Conservation (phyloP, 495 filamentous ascomycete genomes). For the Tuber microsphaerosporum region DNA sequence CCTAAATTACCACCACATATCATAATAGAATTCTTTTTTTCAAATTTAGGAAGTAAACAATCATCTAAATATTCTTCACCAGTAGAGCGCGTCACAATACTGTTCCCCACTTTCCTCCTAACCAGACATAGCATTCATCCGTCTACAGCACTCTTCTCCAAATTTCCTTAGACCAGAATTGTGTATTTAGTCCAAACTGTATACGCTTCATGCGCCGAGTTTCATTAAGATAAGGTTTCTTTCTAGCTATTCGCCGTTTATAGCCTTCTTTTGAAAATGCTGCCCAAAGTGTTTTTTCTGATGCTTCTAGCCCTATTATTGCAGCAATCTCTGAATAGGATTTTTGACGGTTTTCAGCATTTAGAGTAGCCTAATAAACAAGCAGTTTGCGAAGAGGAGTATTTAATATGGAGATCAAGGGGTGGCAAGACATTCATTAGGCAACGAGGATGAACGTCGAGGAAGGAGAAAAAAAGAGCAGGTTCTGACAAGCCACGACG, state of each 20-base stretch:
- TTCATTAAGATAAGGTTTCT: neutral
- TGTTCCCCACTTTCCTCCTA: neutral
- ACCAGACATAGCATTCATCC: slow-evolving; percentile 13
- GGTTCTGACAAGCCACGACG: no score
- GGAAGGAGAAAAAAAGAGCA: no score
- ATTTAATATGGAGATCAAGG: no score
- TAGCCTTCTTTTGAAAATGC: no score
- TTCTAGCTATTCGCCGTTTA: neutral
- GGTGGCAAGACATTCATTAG: no score
- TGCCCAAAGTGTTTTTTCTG: no score
- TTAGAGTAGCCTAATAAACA: no score
- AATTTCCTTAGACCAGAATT: neutral
- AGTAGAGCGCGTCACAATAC: slow-evolving; percentile 5
- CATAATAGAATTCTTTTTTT: neutral
- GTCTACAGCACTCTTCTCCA: slow-evolving; percentile 13
- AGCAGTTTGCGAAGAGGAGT: no score
- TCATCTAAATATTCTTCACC: slow-evolving; percentile 12
- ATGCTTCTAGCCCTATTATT: no score
- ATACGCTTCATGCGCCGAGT: neutral
- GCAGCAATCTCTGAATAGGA: no score
- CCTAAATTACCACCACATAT: slow-evolving; percentile 13
- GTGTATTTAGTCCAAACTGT: neutral
- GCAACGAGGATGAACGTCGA: no score
- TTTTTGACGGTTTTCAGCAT: no score
- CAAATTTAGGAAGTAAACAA: slow-evolving; percentile 14